A percentile compares a stretch with the other conserved stretches of the same genome.
Evolutionary conservation across 1,139 yeast species (phyloP).

Genomic region (Lodderomyces jiufengensis): DNA sequence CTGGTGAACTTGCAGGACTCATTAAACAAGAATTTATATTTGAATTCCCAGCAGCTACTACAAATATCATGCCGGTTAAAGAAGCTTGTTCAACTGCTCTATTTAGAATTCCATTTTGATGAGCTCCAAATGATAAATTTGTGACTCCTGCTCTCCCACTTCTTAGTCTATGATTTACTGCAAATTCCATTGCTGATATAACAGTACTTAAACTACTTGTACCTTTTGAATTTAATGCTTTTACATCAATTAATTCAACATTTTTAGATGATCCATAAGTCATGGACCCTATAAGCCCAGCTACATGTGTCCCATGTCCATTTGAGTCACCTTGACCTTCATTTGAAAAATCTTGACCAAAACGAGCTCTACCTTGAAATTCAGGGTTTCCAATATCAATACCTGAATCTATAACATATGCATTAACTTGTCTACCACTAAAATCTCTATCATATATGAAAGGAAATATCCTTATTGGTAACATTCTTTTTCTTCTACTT

Average conservation of each 20-base stretch:
- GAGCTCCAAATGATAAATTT: slow-evolving; percentile 45
- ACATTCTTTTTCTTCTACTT: slow-evolving; percentile 45
- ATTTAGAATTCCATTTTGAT: slow-evolving; percentile 34
- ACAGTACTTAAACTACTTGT: slow-evolving; percentile 41
- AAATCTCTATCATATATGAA: slow-evolving; percentile 25
- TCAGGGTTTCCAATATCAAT: slow-evolving; percentile 40
- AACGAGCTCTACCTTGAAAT: slow-evolving; percentile 40
- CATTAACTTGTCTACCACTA: slow-evolving; percentile 41
- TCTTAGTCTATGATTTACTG: slow-evolving; percentile 34
- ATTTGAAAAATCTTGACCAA: slow-evolving; percentile 39
- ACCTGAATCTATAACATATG: slow-evolving; percentile 45
- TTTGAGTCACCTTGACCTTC: slow-evolving; percentile 25
- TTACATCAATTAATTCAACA: slow-evolving; percentile 40
- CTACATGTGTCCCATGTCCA: slow-evolving; percentile 58
- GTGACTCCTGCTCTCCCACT: slow-evolving; percentile 22
- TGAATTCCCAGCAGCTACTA: slow-evolving; percentile 47
- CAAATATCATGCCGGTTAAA: slow-evolving; percentile 39
- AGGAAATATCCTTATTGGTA: slow-evolving; percentile 14
- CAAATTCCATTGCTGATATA: slow-evolving; percentile 44
- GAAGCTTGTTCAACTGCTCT: slow-evolving; percentile 42
- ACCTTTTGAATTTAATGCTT: slow-evolving; percentile 40
- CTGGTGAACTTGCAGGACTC: slow-evolving; percentile 41
- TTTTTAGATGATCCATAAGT: slow-evolving; percentile 43
- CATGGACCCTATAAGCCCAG: slow-evolving; percentile 43
- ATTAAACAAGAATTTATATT: slow-evolving; percentile 40